These are phyloP conservation scores for Chaetomium cochliodes DNA, from an alignment of 495 filamentous ascomycete species.

Conservation along the genomic window DNA sequence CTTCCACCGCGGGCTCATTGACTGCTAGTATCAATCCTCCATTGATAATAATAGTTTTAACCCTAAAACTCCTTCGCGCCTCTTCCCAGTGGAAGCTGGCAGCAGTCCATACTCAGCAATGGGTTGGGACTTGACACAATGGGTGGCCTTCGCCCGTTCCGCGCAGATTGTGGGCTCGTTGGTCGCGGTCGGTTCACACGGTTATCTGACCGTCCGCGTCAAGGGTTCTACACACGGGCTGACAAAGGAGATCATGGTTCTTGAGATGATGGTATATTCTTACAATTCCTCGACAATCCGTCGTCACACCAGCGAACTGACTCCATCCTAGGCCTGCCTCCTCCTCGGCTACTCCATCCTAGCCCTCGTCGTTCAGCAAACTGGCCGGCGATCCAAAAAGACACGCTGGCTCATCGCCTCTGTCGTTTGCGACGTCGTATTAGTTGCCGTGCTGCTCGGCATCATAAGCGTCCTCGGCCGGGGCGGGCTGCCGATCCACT, in stretches of 20 bases:
- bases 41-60: background rate
- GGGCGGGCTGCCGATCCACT: constrained; percentile 39
- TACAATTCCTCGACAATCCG: background rate
- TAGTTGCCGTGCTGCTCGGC: constrained; percentile 32
- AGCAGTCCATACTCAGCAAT: constrained; percentile 24
- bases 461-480: constrained; percentile 38
- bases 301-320: constrained; percentile 11
- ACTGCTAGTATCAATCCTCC: background rate
- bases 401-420: constrained; percentile 30
- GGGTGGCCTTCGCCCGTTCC: constrained; percentile 37
- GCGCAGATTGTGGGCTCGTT: constrained; percentile 36
- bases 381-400: constrained; percentile 29
- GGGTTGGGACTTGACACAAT: constrained; percentile 36
- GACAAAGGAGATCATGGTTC: constrained; percentile 31
- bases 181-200: constrained; percentile 36
- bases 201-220: constrained; percentile 39
- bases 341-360: constrained; percentile 39
- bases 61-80: background rate
- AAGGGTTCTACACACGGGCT: constrained; percentile 30
- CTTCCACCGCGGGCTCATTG: background rate
- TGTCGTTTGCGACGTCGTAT: constrained; percentile 33
- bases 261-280: constrained; percentile 43
- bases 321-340: constrained; percentile 30
- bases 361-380: constrained; percentile 36
- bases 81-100: constrained; percentile 23